Evolutionary conservation across 192 early-diverging fungal genomes (phyloP), one percentile per base, ranked within the genome.

Genomic region (Linnemannia zychae): DNA sequence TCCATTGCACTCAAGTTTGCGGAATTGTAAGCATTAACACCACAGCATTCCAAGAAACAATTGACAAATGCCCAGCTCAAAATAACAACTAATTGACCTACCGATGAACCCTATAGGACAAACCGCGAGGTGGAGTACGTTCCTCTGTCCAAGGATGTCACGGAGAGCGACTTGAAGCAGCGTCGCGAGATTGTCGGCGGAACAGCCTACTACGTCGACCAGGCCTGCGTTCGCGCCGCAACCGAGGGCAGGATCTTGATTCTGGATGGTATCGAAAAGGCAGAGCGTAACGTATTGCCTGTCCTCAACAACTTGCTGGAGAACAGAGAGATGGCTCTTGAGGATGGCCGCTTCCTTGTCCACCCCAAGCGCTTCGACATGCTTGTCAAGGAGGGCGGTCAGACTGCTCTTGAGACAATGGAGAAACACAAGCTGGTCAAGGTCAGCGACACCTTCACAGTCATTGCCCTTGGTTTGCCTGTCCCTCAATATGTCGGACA

Each of bases 241-340:
- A 96, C 90, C 71, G 89, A 94, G 74, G 93, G 87, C 48, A 83
- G 87, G 65, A 91, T 93, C 69, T 57, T 93, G 36, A 90, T 93
- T 12, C 79, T 93, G 72, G 92, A 93, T 74, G 92, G 92, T 36
- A 92, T 95, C 78, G 92, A 96, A 82, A 96, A 96, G 74, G 95
- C 95, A 0, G 96, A 97, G 69, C 90, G 96, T 24, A 97, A 97
- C 81, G 95, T 97, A 1, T 81, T 97, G 37, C 96, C 96, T 7
- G 92, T 97, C 33, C 83, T 97, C 66, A 97, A 97, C 81, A 97
- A 97, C 81, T 81, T 97, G 79, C 78, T 97, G 48, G 96, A 97
- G 79, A 97, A 97, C 79, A 84, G 96, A 74, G 96, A 97, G 87
- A 96, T 97, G 95, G 88, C 88, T 34, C 84, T 96, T 37, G 96